A percentile compares a stretch with the other conserved stretches of the same genome.
Conservation (phyloP, 2,329 filamentous ascomycete species). For the Colletotrichum neosansevieriae region DNA sequence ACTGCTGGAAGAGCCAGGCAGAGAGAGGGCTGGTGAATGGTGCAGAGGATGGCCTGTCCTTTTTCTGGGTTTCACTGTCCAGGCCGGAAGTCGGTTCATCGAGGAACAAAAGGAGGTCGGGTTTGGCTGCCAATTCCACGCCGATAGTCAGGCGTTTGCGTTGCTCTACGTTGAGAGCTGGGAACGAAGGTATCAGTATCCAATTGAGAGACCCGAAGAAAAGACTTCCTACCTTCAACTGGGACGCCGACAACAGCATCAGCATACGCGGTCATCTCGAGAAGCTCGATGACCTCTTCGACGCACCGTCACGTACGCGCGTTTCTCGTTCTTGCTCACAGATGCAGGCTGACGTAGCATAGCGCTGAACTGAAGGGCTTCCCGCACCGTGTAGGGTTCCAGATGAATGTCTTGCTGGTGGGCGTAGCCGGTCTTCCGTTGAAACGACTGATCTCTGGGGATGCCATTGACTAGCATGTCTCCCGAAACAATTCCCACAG, state of each 20-base stretch:
- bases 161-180: slow-evolving; percentile 56
- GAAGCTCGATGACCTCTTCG: slow-evolving; percentile 46
- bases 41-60: slow-evolving; percentile 59
- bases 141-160: slow-evolving; percentile 76
- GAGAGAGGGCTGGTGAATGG: slow-evolving; percentile 60
- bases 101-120: slow-evolving; percentile 79
- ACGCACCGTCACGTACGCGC: slow-evolving; percentile 46
- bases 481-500: slow-evolving; percentile 76
- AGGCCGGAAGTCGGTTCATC: slow-evolving; percentile 83
- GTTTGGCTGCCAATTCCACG: slow-evolving; percentile 80
- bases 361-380: slow-evolving; percentile 75
- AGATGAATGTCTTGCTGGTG: slow-evolving; percentile 69
- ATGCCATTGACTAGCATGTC: slow-evolving; percentile 78
- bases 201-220: slow-evolving; percentile 42
- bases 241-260: slow-evolving; percentile 77
- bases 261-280: slow-evolving; percentile 70
- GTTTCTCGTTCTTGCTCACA: slow-evolving; percentile 52
- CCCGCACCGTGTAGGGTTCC: slow-evolving; percentile 60
- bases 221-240: slow-evolving; percentile 74
- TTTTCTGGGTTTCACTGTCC: slow-evolving; percentile 73
- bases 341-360: slow-evolving; percentile 74
- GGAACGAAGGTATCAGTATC: slow-evolving; percentile 46
- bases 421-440: slow-evolving; percentile 76
- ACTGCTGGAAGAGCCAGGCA: slow-evolving; percentile 56
- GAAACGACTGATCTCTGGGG: slow-evolving; percentile 72